phyloP scores from a whole-genome alignment of 495 filamentous ascomycete species.

The Rhypophila decipiens region DNA sequence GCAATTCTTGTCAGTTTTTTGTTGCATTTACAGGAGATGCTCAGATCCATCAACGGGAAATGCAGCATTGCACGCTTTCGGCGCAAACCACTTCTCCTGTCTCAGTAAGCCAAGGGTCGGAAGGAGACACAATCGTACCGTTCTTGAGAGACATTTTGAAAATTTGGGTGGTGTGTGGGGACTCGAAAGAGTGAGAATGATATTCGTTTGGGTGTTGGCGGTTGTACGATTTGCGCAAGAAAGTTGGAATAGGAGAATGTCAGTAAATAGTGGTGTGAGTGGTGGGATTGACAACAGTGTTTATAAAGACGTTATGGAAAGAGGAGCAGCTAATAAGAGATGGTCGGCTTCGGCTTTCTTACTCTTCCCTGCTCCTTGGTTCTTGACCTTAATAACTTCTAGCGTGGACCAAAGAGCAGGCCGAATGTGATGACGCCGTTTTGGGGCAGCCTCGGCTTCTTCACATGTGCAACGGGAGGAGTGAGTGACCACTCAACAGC shows the following conservation, averaged over 20 bases:
- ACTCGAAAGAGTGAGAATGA: background rate
- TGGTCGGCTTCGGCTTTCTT: slow-evolving; percentile 1
- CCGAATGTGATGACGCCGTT: slow-evolving; percentile 20
- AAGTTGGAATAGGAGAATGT: slow-evolving; percentile 14
- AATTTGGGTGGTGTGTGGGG: slow-evolving; percentile 8
- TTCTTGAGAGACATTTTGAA: slow-evolving; percentile 75
- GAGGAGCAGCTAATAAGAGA: background rate
- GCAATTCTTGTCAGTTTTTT: slow-evolving; percentile 8
- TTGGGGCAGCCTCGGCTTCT: background rate
- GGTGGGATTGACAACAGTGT: background rate
- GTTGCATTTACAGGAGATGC: background rate
- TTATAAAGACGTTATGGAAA: no score
- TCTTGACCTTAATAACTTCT: no score
- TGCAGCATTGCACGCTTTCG: no score
- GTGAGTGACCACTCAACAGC: background rate
- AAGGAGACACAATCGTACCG: slow-evolving; percentile 41
- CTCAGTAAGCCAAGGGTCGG: no score
- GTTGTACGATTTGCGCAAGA: background rate
- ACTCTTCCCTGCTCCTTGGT: no score
- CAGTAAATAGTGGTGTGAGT: slow-evolving; percentile 11
- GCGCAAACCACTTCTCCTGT: no score
- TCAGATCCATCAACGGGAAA: background rate
- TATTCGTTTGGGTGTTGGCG: background rate
- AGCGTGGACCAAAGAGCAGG: background rate
- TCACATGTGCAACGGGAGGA: background rate